Evolutionary conservation across 1,284 basidiomycete genomes (phyloP).

Genomic region (Takashimella tepidaria): DNA sequence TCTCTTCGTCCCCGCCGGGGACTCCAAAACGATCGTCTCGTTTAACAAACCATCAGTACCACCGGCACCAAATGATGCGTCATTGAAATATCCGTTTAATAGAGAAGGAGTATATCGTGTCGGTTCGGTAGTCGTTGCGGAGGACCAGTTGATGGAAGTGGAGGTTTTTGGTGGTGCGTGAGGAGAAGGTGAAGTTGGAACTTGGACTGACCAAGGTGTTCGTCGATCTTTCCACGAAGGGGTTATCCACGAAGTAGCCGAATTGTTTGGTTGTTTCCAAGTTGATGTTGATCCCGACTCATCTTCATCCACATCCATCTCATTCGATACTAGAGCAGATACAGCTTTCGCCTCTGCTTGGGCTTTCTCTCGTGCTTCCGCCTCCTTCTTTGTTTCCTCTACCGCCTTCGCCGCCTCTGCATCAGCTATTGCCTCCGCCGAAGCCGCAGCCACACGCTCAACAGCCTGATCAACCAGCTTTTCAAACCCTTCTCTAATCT

Average conservation of each 20-base stretch:
- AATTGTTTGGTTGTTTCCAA: too few relatives aligned
- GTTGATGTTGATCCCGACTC: too few relatives aligned
- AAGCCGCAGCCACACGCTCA: not conserved
- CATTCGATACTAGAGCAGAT: too few relatives aligned
- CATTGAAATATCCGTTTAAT: not conserved
- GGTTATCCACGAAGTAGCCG: too few relatives aligned
- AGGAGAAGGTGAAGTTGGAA: not conserved
- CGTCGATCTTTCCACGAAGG: too few relatives aligned
- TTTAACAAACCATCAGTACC: too few relatives aligned
- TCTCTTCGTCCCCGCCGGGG: constrained; percentile 12
- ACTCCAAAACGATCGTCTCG: too few relatives aligned
- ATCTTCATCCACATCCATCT: too few relatives aligned
- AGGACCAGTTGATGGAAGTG: too few relatives aligned
- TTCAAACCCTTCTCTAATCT: not conserved
- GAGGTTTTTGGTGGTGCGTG: not conserved
- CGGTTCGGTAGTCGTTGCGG: too few relatives aligned
- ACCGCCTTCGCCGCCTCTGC: not conserved
- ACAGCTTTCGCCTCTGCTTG: not conserved
- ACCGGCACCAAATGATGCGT: not conserved
- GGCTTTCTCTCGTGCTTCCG: not conserved
- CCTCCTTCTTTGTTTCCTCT: not conserved
- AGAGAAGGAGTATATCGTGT: too few relatives aligned
- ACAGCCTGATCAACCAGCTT: not conserved
- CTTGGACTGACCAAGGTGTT: not conserved
- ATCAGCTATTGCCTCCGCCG: too few relatives aligned